Evolutionary conservation across 2,329 filamentous ascomycete species (phyloP).

Genomic region (Venturia oleaginea): DNA sequence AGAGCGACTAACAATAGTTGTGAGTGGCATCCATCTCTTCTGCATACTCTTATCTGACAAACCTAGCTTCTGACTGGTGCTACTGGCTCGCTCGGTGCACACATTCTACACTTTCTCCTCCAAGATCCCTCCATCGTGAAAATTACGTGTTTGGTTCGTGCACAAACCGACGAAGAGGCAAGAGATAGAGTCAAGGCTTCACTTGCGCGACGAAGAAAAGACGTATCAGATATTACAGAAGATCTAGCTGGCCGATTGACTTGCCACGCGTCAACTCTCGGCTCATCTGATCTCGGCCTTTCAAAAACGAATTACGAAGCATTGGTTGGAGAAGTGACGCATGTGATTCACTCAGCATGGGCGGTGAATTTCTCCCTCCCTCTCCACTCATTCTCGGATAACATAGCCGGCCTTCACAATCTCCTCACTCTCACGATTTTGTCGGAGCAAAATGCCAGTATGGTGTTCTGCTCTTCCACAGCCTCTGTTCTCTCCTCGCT

Average conservation of each 20-base stretch:
- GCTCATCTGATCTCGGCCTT: conserved; percentile 6
- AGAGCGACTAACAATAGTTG: neutral
- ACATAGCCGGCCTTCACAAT: conserved; percentile 27
- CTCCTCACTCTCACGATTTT: neutral
- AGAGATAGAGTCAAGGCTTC: neutral
- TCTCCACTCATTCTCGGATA: conserved; percentile 39
- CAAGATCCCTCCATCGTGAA: conserved; percentile 22
- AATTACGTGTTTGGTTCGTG: conserved; percentile 46
- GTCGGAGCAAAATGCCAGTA: neutral
- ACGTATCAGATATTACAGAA: neutral
- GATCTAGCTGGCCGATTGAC: neutral
- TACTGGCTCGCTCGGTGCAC: conserved; percentile 56
- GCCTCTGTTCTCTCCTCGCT: neutral
- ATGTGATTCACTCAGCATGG: conserved; percentile 46
- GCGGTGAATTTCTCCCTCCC: conserved; percentile 49
- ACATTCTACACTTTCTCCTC: conserved; percentile 39
- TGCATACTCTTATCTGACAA: neutral
- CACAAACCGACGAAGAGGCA: conserved; percentile 17
- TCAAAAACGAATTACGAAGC: conserved; percentile 18
- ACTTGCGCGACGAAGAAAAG: neutral
- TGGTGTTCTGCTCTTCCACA: conserved; percentile 8
- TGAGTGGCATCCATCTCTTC: neutral
- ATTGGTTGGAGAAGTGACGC: conserved; percentile 24
- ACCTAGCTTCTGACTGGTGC: conserved; percentile 42
- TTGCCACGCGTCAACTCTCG: neutral